These are phyloP conservation scores for Leccinum fallax DNA, from an alignment of 1,284 basidiomycete genomes.

Conservation along the genomic window DNA sequence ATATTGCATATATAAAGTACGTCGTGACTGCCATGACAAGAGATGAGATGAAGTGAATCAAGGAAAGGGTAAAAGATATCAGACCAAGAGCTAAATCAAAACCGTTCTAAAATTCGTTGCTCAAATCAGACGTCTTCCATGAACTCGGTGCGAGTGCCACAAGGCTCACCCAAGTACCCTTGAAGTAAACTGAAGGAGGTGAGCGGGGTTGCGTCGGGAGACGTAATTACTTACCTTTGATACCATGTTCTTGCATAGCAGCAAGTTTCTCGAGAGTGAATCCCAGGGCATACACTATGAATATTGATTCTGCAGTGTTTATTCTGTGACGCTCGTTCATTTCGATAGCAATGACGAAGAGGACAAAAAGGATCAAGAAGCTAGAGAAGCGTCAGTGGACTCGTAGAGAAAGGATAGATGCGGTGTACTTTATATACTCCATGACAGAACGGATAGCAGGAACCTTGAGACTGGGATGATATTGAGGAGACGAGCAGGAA, in stretches of 20 bases:
- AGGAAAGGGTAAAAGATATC: slow-evolving; percentile 12
- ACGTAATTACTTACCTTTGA: slow-evolving; percentile 56
- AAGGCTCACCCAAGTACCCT: slow-evolving; percentile 73
- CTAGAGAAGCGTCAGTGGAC: slow-evolving; percentile 58
- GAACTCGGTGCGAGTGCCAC: slow-evolving; percentile 12
- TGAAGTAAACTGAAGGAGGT: slow-evolving; percentile 66
- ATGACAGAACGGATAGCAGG: slow-evolving; percentile 88
- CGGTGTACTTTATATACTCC: slow-evolving; percentile 77
- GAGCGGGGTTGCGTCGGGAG: slow-evolving; percentile 17
- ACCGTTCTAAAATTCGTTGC: slow-evolving; percentile 63
- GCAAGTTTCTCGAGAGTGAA: slow-evolving; percentile 92
- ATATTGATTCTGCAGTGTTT: slow-evolving; percentile 67
- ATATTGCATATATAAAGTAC: slow-evolving; percentile 72
- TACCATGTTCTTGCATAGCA: slow-evolving; percentile 92
- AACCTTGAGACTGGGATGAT: slow-evolving; percentile 77
- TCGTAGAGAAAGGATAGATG: slow-evolving; percentile 45
- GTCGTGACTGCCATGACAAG: slow-evolving; percentile 58
- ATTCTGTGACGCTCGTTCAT: slow-evolving; percentile 60
- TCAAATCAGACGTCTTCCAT: slow-evolving; percentile 25
- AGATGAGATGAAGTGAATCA: slow-evolving; percentile 13
- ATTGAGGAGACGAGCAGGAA: neutral
- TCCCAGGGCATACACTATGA: slow-evolving; percentile 85
- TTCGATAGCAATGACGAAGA: slow-evolving; percentile 86
- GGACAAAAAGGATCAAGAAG: slow-evolving; percentile 80
- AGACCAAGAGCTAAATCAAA: slow-evolving; percentile 87